Evolutionary conservation across 768 basidiomycete genomes (phyloP).

Genomic region (Pisolithus microcarpus): DNA sequence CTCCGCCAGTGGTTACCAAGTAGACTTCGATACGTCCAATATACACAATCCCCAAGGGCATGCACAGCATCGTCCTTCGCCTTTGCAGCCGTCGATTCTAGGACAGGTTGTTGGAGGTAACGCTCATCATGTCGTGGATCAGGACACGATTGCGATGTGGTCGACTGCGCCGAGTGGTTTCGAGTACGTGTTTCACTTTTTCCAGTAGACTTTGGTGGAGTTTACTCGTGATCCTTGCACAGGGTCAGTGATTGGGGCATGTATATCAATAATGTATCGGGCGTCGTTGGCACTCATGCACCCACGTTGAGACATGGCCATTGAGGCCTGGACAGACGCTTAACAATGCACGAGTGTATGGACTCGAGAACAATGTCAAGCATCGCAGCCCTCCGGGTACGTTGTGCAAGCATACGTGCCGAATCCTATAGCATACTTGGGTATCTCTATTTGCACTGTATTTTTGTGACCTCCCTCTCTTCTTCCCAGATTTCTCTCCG

Average conservation of each 20-base stretch:
- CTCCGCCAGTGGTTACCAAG: background rate
- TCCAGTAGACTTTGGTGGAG: background rate
- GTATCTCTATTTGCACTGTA: too few species aligned
- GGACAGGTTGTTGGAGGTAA: background rate
- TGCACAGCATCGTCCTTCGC: background rate
- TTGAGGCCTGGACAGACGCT: too few species aligned
- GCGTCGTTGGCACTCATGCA: background rate
- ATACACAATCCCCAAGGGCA: background rate
- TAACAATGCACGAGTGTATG: too few species aligned
- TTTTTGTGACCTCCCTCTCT: too few species aligned
- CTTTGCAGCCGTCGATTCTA: conserved; percentile 1
- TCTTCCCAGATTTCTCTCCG: too few species aligned
- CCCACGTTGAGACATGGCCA: background rate
- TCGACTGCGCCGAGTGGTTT: conserved; percentile 52
- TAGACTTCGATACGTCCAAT: background rate
- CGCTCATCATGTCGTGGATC: conserved; percentile 29
- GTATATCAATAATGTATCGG: conserved; percentile 27
- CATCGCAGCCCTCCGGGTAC: too few species aligned
- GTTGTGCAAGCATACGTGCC: too few species aligned
- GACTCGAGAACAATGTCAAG: too few species aligned
- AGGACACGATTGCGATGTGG: conserved; percentile 56
- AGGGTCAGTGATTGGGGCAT: conserved; percentile 37
- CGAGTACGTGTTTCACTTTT: conserved; percentile 39
- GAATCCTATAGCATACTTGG: too few species aligned
- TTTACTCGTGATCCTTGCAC: background rate